Evolutionary conservation across 1,284 basidiomycete species (phyloP), one percentile per base, ranked within the genome.

Genomic region (Moesziomyces sp.): DNA sequence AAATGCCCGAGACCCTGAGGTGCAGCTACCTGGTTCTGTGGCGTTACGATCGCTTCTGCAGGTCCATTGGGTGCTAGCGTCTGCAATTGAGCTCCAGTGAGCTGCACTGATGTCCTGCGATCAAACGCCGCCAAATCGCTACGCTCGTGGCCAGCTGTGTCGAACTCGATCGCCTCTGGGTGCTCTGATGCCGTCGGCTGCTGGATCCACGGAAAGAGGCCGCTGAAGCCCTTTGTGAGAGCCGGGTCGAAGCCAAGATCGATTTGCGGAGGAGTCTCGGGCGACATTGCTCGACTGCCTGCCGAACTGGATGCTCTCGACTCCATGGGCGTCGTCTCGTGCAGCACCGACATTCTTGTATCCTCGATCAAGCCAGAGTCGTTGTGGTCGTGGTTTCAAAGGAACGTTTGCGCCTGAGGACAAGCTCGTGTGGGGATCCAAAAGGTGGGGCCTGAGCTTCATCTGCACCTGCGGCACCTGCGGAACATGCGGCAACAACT

Each of bases 121-220:
- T 40, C 5, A 7, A 40, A 40, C 16, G 38, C 38, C 4, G 38
- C 38, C 38, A 40, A 14, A 2, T n/a, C 38, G 16, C 16, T 6
- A 16, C 18, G 14, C 1, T 6, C 16, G 16, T 40, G 6, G 13
- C 14, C 38, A 18, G 4, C 38, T 4, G 4, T 40, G 0, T 40
- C 38, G 38, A 2, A 14, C 38, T 13, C 30, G 10, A 13, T 34
- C 30, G 13, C 11, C 10, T 34, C 26, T 28, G 48, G 11, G 0
- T 3, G 7, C 21, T 21, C 19, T 38, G 18, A 18, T 21, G 42
- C 5, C 6, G 19, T 19, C 6, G 47, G 21, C 16, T 59, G 58
- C 40, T 72, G 44, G 11, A 66, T 44, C 68, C 68, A 72, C 14
- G 63, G 68, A 19, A 66, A 62, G 13, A 62, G 58, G 45, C 47